phyloP scores from a whole-genome alignment of 257 asterid genomes.

The Ophiorrhiza pumila region DNA sequence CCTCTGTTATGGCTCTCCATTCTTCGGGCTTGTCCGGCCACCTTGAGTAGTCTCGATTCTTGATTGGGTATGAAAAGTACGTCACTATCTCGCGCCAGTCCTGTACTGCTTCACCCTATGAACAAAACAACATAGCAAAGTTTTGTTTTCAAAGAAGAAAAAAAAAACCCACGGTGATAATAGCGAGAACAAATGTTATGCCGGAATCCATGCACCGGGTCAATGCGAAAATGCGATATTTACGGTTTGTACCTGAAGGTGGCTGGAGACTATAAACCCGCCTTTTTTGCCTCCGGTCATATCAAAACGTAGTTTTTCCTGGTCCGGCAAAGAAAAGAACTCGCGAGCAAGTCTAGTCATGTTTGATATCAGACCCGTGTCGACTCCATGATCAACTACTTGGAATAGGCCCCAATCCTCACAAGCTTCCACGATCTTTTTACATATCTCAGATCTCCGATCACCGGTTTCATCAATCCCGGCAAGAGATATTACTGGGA shows the following conservation, averaged over 20 bases:
- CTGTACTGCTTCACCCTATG: conserved; percentile 74
- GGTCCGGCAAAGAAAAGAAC: conserved; percentile 51
- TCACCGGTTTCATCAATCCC: conserved; percentile 39
- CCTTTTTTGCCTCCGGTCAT: conserved; percentile 85
- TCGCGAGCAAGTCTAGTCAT: conserved; percentile 53
- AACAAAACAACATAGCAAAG: background rate
- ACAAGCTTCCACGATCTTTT: conserved; percentile 57
- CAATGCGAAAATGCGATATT: too few relatives aligned
- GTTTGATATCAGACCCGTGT: conserved; percentile 26
- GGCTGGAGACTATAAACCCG: conserved; percentile 80
- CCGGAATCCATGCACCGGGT: too few relatives aligned
- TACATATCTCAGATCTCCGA: conserved; percentile 45
- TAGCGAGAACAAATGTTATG: too few relatives aligned
- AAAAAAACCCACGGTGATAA: too few relatives aligned
- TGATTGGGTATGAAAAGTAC: conserved; percentile 66
- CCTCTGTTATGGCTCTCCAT: conserved; percentile 54
- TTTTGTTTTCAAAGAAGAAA: too few relatives aligned
- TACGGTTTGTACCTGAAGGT: conserved; percentile 45
- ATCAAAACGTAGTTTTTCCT: conserved; percentile 64
- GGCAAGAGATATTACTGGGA: conserved; percentile 71
- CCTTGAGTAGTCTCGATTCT: conserved; percentile 63
- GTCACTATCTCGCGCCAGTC: conserved; percentile 92
- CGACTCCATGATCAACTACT: conserved; percentile 73
- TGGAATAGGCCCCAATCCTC: conserved; percentile 93
- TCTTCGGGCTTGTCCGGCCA: conserved; percentile 76